Percentiles rank a stretch among this genome's conserved stretches.
Evolutionary conservation across 805 yeast species (phyloP).

Genomic region (Pichia membranifaciens): DNA sequence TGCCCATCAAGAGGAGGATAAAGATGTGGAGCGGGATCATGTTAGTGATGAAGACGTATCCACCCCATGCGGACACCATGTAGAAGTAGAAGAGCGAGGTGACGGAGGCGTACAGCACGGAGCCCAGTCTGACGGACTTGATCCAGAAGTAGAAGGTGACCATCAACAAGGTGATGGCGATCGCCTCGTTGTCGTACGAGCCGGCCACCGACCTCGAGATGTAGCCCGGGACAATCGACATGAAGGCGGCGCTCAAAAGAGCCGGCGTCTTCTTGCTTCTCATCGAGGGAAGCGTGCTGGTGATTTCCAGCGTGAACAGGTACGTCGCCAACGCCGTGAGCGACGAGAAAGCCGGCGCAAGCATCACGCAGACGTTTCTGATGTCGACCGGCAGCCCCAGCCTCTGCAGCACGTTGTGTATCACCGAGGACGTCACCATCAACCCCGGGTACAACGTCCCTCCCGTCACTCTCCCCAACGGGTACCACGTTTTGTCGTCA

Average conservation of each 20-base stretch:
- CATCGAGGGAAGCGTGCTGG: conserved; percentile 44
- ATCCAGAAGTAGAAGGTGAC: conserved; percentile 95
- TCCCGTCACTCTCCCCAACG: conserved; percentile 97
- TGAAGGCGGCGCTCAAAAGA: conserved; percentile 83
- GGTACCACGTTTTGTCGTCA: conserved; percentile 98
- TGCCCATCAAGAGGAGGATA: conserved; percentile 87
- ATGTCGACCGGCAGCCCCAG: conserved; percentile 84
- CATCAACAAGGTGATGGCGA: conserved; percentile 93
- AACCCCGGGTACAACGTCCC: conserved; percentile 97
- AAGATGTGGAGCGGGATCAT: conserved; percentile 94
- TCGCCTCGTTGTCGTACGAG: conserved; percentile 97
- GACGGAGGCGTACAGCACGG: conserved; percentile 73
- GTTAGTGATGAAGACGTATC: conserved; percentile 97
- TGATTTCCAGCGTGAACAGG: conserved; percentile 81
- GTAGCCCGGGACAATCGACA: conserved; percentile 98
- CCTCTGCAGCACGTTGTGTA: conserved; percentile 66
- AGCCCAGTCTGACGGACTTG: conserved; percentile 86
- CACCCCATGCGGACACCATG: conserved; percentile 99
- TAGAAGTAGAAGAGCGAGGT: conserved; percentile 90
- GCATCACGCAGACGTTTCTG: conserved; percentile 88
- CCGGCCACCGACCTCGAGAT: conserved; percentile 98
- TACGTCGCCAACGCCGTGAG: conserved; percentile 88
- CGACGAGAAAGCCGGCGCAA: conserved; percentile 96
- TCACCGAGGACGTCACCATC: conserved; percentile 93
- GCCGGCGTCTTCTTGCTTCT: conserved; percentile 60